Evolutionary conservation across 2,329 filamentous ascomycete genomes (phyloP).

Genomic region (Colletotrichum magnum): DNA sequence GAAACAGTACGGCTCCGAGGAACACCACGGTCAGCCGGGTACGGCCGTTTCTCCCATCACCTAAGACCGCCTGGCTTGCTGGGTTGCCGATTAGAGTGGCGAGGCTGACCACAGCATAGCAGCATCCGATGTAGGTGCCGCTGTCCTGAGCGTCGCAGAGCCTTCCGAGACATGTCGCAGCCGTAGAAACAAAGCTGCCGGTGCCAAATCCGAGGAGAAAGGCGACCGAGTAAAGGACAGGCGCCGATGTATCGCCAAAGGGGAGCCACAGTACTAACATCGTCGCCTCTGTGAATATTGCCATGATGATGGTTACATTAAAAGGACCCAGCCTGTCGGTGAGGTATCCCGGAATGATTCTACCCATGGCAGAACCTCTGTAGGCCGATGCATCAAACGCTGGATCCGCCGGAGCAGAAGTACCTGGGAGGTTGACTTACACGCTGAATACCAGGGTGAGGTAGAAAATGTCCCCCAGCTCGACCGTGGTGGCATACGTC

Average conservation of each 20-base stretch:
- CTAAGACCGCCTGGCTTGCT: constrained; percentile 31
- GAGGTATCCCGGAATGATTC: constrained; percentile 46
- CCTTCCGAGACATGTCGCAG: constrained; percentile 44
- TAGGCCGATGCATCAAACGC: background rate
- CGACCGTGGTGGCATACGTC: constrained; percentile 44
- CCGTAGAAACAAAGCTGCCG: constrained; percentile 45
- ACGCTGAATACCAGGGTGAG: constrained; percentile 50
- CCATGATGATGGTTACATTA: constrained; percentile 46
- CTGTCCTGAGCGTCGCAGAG: constrained; percentile 45
- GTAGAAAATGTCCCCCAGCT: constrained; percentile 46
- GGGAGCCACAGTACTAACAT: constrained; percentile 47
- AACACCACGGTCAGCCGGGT: constrained; percentile 43
- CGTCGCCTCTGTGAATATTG: constrained; percentile 43
- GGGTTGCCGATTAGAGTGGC: constrained; percentile 41
- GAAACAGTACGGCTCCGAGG: constrained; percentile 43
- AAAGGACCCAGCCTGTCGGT: constrained; percentile 44
- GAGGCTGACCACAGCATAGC: constrained; percentile 47
- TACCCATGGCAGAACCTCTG: constrained; percentile 47
- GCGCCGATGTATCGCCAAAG: constrained; percentile 42
- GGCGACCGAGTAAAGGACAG: constrained; percentile 44
- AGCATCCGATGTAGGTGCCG: constrained; percentile 49
- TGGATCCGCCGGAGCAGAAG: background rate
- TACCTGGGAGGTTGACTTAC: constrained; percentile 41
- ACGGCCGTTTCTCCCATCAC: constrained; percentile 19
- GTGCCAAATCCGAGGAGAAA: constrained; percentile 48